Base-by-base conservation (phyloP, 2,329 filamentous ascomycete genomes). In the Fusarium tuaranense region DNA sequence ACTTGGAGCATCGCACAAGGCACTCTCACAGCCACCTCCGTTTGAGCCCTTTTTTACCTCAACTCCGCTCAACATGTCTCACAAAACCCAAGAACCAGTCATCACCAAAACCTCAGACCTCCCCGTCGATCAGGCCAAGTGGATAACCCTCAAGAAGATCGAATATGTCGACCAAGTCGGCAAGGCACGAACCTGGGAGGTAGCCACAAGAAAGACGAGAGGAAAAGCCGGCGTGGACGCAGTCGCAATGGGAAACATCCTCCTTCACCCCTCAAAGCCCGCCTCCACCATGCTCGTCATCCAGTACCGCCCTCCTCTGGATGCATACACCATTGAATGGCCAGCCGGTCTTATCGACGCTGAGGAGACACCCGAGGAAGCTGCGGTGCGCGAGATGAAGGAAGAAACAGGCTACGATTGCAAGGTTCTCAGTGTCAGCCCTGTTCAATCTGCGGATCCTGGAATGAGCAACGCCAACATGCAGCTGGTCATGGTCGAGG, bases 401-500 rank as follows among this genome's bases (percentile, higher is more conserved):
- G 77, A 79, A 58, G 77, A 79, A 18, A 79, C 77, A 6, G 77
- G 77, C 0, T 78, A 79, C 2, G 67, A 75, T 7, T 79, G 77
- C 69, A 74, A 67, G 6, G 74, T 79, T 7, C 41, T 77, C 55
- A 74, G 70, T 13, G 63, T 79, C 48, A 79, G 75, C 8, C 77
- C 77, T 5, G 68, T 68, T 4, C 74, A 73, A 48, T 72, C 77
- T 7, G 77, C 77, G 4, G 77, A 79, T 16, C 77, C 77, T 0
- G 77, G 77, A 57, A 79, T 79, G 77, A 71, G 74, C 16, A 78
- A 77, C 48, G 75, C 77, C 58, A 79, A 78, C 18, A 79, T 79
- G 75, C 77, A 79, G 30, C 53, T 79, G 5, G 77, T 71, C 10
- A 79, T 79, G 77, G 77, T 79, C 10, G 76, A 79, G 20, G 77